Base-by-base conservation (phyloP, 495 filamentous ascomycete genomes). In the Xylaria bambusicola region DNA sequence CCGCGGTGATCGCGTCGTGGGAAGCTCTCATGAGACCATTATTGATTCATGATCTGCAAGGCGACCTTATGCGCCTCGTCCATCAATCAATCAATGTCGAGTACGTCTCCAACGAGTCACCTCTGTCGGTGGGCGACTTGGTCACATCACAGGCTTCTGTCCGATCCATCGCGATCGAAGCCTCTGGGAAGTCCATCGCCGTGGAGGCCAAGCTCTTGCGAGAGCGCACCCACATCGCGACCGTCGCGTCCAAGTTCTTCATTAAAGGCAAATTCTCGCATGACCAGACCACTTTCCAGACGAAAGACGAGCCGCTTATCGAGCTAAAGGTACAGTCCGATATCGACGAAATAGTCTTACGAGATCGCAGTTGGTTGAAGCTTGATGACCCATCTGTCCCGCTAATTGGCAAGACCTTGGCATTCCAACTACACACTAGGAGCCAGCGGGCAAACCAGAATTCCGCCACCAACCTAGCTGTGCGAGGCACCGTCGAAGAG, bases 21-120 rank as follows among this genome's bases (percentile, higher is more conserved):
- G 91, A 94, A 71, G 90, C 90, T 21, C 91, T 94, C 70, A 92
- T 86, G 38, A 92, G 91, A 76, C 90, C 90, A 1, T 91, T 93
- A 64, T 92, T 94, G 77, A 90, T 90, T 54, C 81, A 86, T 47
- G 84, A 80, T 41, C 89, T 93, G 60, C 89, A 94, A 65, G 90
- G 90, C 44, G 90, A 94, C 71, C 76, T 94, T 21, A 77, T 94
- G 52, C 89, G 86, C 68, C 80, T 94, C 45, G 89, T 94, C 20
- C 90, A 94, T 74, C 70, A 93, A 51, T 92, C 89, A n/a, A 94
- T 93, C 64, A 86, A 87, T 35, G 92, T 93, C 82, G 84, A 90
- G 58, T 93, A 93, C 88, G 75, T 93, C 23, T 88, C 90, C 29
- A 89, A 91, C 52, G 90, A 89, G 13, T 79, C 89, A 66, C 89